A percentile compares a stretch with the other conserved stretches of the same genome.
Conservation (phyloP, 2,329 filamentous ascomycete genomes). For the Hypoxylon sp. region DNA sequence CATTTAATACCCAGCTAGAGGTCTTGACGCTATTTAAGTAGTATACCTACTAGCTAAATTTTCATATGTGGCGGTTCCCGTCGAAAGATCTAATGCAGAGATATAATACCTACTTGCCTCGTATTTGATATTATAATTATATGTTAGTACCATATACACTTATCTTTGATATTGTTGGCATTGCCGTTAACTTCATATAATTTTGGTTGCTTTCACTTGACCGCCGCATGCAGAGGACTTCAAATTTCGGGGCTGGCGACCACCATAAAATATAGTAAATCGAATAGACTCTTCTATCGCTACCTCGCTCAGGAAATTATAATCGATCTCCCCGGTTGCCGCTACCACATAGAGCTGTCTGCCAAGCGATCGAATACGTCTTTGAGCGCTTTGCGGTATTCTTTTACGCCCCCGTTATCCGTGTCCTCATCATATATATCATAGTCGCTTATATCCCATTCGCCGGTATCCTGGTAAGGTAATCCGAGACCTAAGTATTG, state of each 20-base stretch:
- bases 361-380: background rate
- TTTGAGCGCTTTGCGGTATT: background rate
- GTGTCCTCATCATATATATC: too few species aligned
- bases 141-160: background rate
- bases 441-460: too few species aligned
- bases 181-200: background rate
- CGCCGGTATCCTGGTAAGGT: too few species aligned
- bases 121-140: background rate
- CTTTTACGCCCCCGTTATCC: background rate
- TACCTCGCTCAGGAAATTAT: background rate
- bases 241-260: too few species aligned
- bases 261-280: background rate
- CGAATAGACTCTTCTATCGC: background rate
- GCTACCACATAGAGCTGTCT: background rate
- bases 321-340: background rate
- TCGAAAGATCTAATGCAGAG: background rate
- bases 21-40: conserved; percentile 22
- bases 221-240: too few species aligned
- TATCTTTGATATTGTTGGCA: background rate
- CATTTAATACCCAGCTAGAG: conserved; percentile 29
- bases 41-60: background rate
- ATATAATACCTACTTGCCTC: background rate
- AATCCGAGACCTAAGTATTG: too few species aligned
- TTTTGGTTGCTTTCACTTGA: background rate
- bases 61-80: background rate